Conservation (phyloP, 176 grass and related monocot genomes). For the Triticum monococcum region DNA sequence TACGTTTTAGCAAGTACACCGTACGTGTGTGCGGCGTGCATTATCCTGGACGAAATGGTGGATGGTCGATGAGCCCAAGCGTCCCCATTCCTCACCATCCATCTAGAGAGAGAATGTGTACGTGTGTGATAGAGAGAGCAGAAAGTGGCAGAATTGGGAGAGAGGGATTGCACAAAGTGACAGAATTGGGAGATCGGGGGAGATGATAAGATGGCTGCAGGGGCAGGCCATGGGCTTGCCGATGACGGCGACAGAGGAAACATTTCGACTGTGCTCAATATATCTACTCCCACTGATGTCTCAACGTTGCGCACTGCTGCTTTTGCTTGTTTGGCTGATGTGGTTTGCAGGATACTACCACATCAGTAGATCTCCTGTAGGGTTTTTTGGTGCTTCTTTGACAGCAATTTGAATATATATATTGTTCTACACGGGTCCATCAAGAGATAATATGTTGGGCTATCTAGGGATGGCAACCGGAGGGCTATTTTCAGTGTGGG, state of each 20-base stretch:
- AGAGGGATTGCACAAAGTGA: neutral
- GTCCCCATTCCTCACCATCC: constrained; percentile 30
- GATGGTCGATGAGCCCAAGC: constrained; percentile 46
- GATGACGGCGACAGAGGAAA: constrained; percentile 28
- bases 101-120: neutral
- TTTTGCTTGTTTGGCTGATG: neutral
- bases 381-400: neutral
- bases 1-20: neutral
- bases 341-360: neutral
- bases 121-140: no score
- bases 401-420: neutral
- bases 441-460: neutral
- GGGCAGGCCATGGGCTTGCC: constrained; percentile 28
- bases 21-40: neutral
- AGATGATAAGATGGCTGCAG: constrained; percentile 21
- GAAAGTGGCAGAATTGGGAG: neutral
- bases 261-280: constrained; percentile 2
- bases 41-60: constrained; percentile 33
- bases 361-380: neutral
- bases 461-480: neutral
- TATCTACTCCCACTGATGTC: neutral
- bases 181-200: neutral
- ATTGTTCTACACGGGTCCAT: neutral
- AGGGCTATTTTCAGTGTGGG: neutral
- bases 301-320: constrained; percentile 17